Percentiles rank a stretch among this genome's conserved stretches.
These are phyloP conservation scores for Psilocybe subaeruginosa DNA, from an alignment of 768 basidiomycete genomes.

Conservation along the genomic window DNA sequence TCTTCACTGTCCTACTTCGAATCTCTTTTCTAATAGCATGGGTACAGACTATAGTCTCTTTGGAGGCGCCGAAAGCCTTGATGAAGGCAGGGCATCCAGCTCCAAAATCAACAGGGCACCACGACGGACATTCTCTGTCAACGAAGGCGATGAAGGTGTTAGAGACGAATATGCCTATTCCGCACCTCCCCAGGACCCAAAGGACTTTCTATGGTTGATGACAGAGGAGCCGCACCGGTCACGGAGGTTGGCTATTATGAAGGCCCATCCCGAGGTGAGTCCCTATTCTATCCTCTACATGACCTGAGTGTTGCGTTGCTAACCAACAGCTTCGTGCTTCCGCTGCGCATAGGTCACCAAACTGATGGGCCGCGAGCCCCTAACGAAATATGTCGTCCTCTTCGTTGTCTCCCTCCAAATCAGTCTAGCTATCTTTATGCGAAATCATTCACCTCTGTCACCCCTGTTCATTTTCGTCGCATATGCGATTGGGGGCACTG, in stretches of 20 bases:
- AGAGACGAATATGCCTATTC: conserved; percentile 38
- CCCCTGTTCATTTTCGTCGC: conserved; percentile 74
- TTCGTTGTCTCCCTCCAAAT: conserved; percentile 82
- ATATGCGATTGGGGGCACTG: conserved; percentile 89
- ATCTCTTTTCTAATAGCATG: no score
- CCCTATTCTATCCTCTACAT: neutral
- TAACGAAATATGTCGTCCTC: conserved; percentile 90
- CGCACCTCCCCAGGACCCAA: conserved; percentile 70
- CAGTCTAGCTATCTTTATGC: conserved; percentile 60
- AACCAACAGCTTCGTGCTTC: no score
- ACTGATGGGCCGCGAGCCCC: conserved; percentile 93
- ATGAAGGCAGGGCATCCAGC: conserved; percentile 43
- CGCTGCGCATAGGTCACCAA: conserved; percentile 73
- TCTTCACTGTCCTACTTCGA: neutral
- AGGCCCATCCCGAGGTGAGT: conserved; percentile 88
- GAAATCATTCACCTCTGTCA: conserved; percentile 70
- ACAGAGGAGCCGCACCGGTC: conserved; percentile 97
- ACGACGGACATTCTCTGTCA: conserved; percentile 50
- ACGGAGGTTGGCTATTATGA: conserved; percentile 86
- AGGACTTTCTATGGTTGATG: conserved; percentile 95
- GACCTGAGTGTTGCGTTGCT: neutral
- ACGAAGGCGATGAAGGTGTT: conserved; percentile 41
- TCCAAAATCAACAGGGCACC: conserved; percentile 37
- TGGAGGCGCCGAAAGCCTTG: conserved; percentile 81
- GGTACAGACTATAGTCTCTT: conserved; percentile 77